Evolutionary conservation across 805 yeast species (phyloP), one percentile per base, ranked within the genome.

Genomic region (Torulaspora quercuum): DNA sequence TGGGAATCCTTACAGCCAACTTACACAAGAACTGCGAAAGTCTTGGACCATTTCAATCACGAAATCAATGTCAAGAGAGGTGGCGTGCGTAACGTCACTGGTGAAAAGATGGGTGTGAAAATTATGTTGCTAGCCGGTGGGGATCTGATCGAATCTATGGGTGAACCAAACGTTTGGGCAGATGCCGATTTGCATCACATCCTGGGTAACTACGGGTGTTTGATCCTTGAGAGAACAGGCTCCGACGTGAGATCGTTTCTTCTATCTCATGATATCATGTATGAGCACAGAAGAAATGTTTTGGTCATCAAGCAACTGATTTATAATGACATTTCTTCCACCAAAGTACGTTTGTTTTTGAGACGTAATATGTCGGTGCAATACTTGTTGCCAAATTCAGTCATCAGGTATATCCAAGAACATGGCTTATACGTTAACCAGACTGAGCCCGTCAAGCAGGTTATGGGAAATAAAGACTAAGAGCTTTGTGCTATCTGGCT

Each of bases 131-230:
- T 92, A 25, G 98, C 98, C 0, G 98, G 98, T 34, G 98, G 98
- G 27, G 98, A 92, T 63, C 73, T 92, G 50, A 92, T 92, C 36
- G 98, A 92, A 61, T 81, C 94, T 28, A 92, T 92, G 97, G 98
- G 98, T n/a, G 98, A 92, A 63, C 97, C 98, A 14, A 92, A 90
- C 53, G 98, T 92, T 24, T 92, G 98, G 98, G 95, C 95, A 1
- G 97, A 90, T 59, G 82, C 75, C 40, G 98, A 92, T 63, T 70
- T 92, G 52, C 95, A 88, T 53, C 98, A 92, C 59, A 92, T 92
- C 30, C 70, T 92, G 49, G 98, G 98, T 17, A 81, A 84, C 44
- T 92, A 92, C 62, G 98, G 98, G 3, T 92, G 98, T 66, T 68
- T 92, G 45, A 92, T 92, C 33, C 96, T 92, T 14, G 98, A 92